Evolutionary conservation across 2,329 filamentous ascomycete species (phyloP).

Genomic region (Hypomyces rosellus): DNA sequence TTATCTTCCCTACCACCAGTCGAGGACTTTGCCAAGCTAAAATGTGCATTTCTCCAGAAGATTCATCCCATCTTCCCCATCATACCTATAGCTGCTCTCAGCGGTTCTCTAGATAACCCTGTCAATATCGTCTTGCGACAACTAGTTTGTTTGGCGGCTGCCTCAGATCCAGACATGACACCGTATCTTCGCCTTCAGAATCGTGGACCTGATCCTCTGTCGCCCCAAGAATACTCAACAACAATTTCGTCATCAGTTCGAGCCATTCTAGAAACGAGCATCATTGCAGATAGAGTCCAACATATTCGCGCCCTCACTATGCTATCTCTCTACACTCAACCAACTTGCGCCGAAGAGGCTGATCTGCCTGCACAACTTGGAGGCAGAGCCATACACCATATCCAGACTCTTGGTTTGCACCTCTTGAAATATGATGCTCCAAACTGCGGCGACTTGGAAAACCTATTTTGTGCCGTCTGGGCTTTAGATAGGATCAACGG

Average conservation of each 20-base stretch:
- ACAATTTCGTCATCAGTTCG: conserved; percentile 42
- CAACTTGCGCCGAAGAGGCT: conserved; percentile 45
- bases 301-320: conserved; percentile 49
- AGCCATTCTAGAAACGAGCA: conserved; percentile 45
- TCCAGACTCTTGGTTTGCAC: conserved; percentile 51
- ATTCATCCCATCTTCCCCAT: conserved; percentile 51
- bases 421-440: conserved; percentile 36
- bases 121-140: conserved; percentile 43
- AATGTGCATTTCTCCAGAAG: conserved; percentile 42
- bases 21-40: conserved; percentile 39
- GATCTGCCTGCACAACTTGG: conserved; percentile 49
- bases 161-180: conserved; percentile 40
- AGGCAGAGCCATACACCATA: conserved; percentile 49
- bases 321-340: conserved; percentile 54
- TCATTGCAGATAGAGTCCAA: conserved; percentile 48
- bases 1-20: conserved; percentile 42
- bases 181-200: conserved; percentile 39
- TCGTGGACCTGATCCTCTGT: conserved; percentile 31
- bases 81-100: conserved; percentile 34
- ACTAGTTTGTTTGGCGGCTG: conserved; percentile 49
- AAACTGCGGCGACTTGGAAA: conserved; percentile 38
- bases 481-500: conserved; percentile 54
- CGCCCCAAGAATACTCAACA: conserved; percentile 42
- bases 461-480: conserved; percentile 54
- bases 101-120: conserved; percentile 25